Conservation (phyloP, 495 filamentous ascomycete genomes). For the Hapsidospora chrysogenum region DNA sequence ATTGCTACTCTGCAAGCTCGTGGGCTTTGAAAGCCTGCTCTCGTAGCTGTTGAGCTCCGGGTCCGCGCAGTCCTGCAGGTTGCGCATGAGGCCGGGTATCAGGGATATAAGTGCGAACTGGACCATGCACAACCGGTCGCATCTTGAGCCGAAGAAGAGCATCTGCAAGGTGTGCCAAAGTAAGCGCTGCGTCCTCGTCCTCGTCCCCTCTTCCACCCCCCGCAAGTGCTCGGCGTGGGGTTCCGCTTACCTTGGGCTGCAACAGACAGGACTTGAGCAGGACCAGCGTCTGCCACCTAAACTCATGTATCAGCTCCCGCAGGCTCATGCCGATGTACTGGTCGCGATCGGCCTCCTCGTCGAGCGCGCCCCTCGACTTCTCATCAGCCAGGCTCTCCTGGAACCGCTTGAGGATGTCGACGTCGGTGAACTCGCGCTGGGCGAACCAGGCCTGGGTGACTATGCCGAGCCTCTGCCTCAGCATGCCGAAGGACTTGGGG, state of each 20-base stretch:
- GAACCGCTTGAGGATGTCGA: slow-evolving; percentile 51
- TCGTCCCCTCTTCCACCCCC: not conserved
- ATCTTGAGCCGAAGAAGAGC: slow-evolving; percentile 93
- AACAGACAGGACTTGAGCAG: slow-evolving; percentile 84
- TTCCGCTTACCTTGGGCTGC: slow-evolving; percentile 67
- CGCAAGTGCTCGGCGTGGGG: no score
- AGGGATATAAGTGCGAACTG: slow-evolving; percentile 92
- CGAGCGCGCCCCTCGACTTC: slow-evolving; percentile 40
- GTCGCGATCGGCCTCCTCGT: slow-evolving; percentile 58
- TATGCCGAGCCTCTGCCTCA: slow-evolving; percentile 69
- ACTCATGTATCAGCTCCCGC: slow-evolving; percentile 83
- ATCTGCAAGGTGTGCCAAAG: slow-evolving; percentile 41
- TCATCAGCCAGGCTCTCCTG: slow-evolving; percentile 67
- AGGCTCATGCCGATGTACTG: slow-evolving; percentile 86
- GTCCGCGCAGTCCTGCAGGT: slow-evolving; percentile 80
- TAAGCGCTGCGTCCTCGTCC: not conserved
- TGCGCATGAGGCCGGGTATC: slow-evolving; percentile 76
- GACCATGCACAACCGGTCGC: slow-evolving; percentile 91
- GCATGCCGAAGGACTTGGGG: slow-evolving; percentile 61
- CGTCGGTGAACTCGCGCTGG: slow-evolving; percentile 59
- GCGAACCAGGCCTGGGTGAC: slow-evolving; percentile 95
- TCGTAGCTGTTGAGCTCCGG: slow-evolving; percentile 77
- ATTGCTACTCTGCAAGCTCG: slow-evolving; percentile 81
- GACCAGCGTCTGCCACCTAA: slow-evolving; percentile 82
- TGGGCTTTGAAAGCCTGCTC: slow-evolving; percentile 55